These are phyloP conservation scores for Chenopodium album DNA, from an alignment of 148 eudicot species.

Conservation along the genomic window DNA sequence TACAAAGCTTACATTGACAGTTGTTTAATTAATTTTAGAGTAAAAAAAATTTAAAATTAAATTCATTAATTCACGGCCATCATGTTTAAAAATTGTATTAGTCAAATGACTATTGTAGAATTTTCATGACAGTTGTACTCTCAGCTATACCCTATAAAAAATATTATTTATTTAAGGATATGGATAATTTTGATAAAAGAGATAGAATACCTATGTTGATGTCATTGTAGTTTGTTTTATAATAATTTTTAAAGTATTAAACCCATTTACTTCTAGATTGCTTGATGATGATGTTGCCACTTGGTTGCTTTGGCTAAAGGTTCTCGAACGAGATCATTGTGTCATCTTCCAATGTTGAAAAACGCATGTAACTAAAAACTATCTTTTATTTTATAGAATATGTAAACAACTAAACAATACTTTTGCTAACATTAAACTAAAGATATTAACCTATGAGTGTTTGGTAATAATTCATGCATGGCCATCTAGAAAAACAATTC, in stretches of 20 bases:
- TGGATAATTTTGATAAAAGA: neutral
- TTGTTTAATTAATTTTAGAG: too few relatives aligned
- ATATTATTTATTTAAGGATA: neutral
- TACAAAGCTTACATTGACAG: too few relatives aligned
- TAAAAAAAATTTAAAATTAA: too few relatives aligned
- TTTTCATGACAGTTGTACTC: too few relatives aligned
- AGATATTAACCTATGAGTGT: neutral
- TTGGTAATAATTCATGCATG: neutral
- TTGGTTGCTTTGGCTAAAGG: neutral
- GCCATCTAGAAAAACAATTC: neutral
- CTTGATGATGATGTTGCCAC: conserved; percentile 1
- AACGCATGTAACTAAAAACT: too few relatives aligned
- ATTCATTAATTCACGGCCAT: too few relatives aligned
- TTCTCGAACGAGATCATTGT: neutral
- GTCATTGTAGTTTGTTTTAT: neutral
- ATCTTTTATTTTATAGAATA: too few relatives aligned
- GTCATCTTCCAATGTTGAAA: conserved; percentile 6
- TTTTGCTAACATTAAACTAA: neutral
- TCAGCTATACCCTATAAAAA: too few relatives aligned
- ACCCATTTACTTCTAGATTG: neutral
- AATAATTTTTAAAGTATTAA: neutral
- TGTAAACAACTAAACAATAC: neutral
- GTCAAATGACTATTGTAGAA: too few relatives aligned
- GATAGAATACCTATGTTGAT: neutral
- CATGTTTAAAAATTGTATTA: too few relatives aligned